Conservation (phyloP, 2,329 filamentous ascomycete species). For the Hymenoscyphus repandus region DNA sequence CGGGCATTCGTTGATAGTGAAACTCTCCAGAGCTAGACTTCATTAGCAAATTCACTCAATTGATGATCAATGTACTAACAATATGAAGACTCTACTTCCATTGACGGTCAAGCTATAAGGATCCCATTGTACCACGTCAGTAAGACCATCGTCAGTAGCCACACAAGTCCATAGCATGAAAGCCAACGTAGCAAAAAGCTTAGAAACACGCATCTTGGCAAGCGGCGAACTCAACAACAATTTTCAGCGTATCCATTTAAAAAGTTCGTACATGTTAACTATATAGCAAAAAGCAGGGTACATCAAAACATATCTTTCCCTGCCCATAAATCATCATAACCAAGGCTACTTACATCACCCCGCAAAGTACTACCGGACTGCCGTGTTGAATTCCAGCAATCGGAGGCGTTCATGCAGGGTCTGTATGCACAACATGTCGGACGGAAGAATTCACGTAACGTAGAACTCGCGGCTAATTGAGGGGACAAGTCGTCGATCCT, state of each 20-base stretch:
- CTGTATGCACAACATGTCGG: no score
- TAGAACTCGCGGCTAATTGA: no score
- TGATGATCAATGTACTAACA: conserved; percentile 22
- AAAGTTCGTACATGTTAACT: conserved; percentile 1
- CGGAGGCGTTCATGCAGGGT: conserved; percentile 5
- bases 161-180: conserved; percentile 22
- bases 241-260: background rate
- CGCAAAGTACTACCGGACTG: background rate
- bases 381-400: conserved; percentile 16
- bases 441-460: no score
- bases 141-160: conserved; percentile 38
- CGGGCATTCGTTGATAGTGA: conserved; percentile 47
- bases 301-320: background rate
- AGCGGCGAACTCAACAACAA: background rate
- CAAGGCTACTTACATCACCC: background rate
- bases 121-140: conserved; percentile 43
- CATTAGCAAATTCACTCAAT: background rate
- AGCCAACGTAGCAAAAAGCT: conserved; percentile 21
- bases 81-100: conserved; percentile 43
- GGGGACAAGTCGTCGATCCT: no score
- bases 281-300: conserved; percentile 2
- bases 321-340: background rate
- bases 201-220: conserved; percentile 19
- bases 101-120: conserved; percentile 45
- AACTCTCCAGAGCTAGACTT: conserved; percentile 37